Evolutionary conservation across 75 land plant genomes (phyloP).

Genomic region (Cryptomeria japonica): DNA sequence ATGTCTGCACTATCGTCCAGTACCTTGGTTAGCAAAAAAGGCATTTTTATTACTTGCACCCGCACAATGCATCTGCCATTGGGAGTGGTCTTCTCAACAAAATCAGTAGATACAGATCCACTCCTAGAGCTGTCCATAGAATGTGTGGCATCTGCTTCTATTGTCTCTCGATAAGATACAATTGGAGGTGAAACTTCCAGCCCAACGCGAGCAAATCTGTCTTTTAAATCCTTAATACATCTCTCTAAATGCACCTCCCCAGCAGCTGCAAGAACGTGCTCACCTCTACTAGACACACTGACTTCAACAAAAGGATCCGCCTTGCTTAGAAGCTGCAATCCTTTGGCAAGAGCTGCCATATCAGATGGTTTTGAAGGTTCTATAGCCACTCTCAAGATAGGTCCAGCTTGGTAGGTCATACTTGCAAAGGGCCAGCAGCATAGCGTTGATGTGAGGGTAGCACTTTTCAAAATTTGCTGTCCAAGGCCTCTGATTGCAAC

Average conservation of each 20-base stretch:
- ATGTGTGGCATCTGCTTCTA: constrained; percentile 54
- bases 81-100: constrained; percentile 69
- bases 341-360: constrained; percentile 74
- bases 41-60: constrained; percentile 71
- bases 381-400: constrained; percentile 85
- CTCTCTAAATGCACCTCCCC: constrained; percentile 98
- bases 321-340: constrained; percentile 71
- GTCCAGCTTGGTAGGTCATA: constrained; percentile 86
- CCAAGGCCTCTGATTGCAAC: constrained; percentile 91
- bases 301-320: constrained; percentile 98
- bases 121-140: constrained; percentile 34
- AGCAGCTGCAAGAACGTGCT: constrained; percentile 95
- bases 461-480: constrained; percentile 83
- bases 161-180: constrained; percentile 85
- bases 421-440: constrained; percentile 88
- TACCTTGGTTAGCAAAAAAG: constrained; percentile 55
- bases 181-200: constrained; percentile 88
- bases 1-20: constrained; percentile 70
- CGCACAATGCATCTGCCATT: constrained; percentile 84
- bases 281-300: constrained; percentile 83
- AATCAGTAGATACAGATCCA: constrained; percentile 28
- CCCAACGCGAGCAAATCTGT: constrained; percentile 82
- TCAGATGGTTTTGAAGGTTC: constrained; percentile 90
- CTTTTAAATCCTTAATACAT: constrained; percentile 88
- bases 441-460: constrained; percentile 77